These are phyloP conservation scores for Aspergillus asperescens DNA, from an alignment of 495 filamentous ascomycete genomes.

Conservation along the genomic window DNA sequence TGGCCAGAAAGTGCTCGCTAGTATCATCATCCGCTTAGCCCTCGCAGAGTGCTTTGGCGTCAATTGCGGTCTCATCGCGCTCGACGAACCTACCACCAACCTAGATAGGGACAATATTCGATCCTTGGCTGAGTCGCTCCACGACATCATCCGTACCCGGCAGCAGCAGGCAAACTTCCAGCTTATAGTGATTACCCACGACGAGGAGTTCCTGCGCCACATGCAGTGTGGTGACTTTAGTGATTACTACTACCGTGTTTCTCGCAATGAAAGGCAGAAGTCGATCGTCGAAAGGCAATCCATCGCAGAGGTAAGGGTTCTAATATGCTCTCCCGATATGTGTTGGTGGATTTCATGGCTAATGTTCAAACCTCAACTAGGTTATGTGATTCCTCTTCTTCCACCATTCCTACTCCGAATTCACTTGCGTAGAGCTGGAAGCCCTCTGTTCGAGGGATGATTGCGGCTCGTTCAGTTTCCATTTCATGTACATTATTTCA, in stretches of 20 bases:
- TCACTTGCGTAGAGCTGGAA: too few species aligned
- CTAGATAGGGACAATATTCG: slow-evolving; percentile 92
- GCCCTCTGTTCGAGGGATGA: too few species aligned
- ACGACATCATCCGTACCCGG: slow-evolving; percentile 82
- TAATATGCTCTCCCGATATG: too few species aligned
- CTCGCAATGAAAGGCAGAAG: slow-evolving; percentile 78
- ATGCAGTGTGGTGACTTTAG: slow-evolving; percentile 96
- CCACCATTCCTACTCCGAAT: too few species aligned
- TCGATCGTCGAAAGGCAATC: slow-evolving; percentile 74
- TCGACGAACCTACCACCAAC: slow-evolving; percentile 98
- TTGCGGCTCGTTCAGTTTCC: too few species aligned
- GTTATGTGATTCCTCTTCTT: too few species aligned
- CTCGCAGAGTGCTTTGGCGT: slow-evolving; percentile 95
- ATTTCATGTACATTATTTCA: too few species aligned
- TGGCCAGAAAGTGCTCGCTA: slow-evolving; percentile 91
- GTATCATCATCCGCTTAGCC: slow-evolving; percentile 96
- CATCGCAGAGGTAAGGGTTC: slow-evolving; percentile 57
- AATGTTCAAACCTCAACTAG: too few species aligned
- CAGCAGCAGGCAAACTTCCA: slow-evolving; percentile 90
- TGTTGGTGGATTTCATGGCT: too few species aligned
- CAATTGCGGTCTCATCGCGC: slow-evolving; percentile 93
- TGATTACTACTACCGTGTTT: slow-evolving; percentile 85
- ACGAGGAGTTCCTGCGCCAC: slow-evolving; percentile 88
- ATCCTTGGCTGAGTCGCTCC: slow-evolving; percentile 75
- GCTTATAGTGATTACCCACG: slow-evolving; percentile 97